Evolutionary conservation across 257 asterid genomes (phyloP), one percentile per base, ranked within the genome.

Genomic region (Fraxinus cuspidata): DNA sequence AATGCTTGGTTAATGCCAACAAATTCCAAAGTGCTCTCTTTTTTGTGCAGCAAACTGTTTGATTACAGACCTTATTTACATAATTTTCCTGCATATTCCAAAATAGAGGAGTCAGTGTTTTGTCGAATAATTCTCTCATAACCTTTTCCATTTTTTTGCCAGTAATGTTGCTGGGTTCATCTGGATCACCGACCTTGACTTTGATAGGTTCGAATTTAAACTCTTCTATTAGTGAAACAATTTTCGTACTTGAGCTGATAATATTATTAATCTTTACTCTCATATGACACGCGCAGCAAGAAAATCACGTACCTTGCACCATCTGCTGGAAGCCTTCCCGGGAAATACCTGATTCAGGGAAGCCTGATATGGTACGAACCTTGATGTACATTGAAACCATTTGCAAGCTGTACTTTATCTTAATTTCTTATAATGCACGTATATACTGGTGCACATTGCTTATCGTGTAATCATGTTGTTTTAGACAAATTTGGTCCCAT

Each of bases 131-230:
- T 25, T 70, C 21, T 70, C 65, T 68, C 56, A 34, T 74, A 10
- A 21, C 82, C 35, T 6, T 47, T 32, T 72, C 60, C 73, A 7
- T 73, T 42, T 42, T 38, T 35, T 75, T 74, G 83, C 66, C 85
- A 92, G 99, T 82, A 92, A 93, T 75, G 91, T 96, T 81, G 99
- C 98, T 75, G 98, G 99, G 76, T 96, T 90, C 93, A 88, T 96
- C 85, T 93, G 93, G 86, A 87, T 96, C 83, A 88, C 97, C 1
- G 98, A 93, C 79, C 82, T 96, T 13, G 92, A 90, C 86, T 81
- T 92, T 9, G 90, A 90, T 64, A 93, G 97, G 98, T 93, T 79
- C 68, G 87, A 44, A 42, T 77, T 40, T 21, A 1, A 77, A 63
- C 65, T 12, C 78, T 72, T 67, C 34, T 28, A 71, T 53, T 18